These are phyloP conservation scores for Canavalia gladiata DNA, from an alignment of 306 rosid genomes.

Conservation along the genomic window DNA sequence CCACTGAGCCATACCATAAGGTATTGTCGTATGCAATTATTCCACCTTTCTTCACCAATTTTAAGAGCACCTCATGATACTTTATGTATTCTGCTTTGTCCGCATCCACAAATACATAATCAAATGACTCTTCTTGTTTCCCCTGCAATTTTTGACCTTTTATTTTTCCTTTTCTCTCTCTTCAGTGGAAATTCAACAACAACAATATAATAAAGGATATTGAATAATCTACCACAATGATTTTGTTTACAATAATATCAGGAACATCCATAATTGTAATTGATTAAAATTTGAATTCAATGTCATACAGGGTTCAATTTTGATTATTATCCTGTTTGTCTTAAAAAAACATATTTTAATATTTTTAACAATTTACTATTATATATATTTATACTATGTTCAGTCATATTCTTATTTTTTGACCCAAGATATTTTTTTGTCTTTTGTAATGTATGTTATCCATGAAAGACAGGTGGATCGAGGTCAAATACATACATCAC, in stretches of 20 bases:
- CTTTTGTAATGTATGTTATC: too few species aligned
- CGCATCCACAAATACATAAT: constrained; percentile 74
- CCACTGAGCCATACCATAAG: constrained; percentile 65
- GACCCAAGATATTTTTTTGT: too few species aligned
- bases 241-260: not conserved
- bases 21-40: constrained; percentile 72
- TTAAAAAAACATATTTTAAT: too few species aligned
- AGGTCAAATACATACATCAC: too few species aligned
- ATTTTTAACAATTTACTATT: too few species aligned
- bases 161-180: not conserved
- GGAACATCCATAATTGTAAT: not conserved
- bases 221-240: not conserved
- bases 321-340: too few species aligned
- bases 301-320: too few species aligned
- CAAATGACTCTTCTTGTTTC: constrained; percentile 57
- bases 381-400: too few species aligned
- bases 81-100: constrained; percentile 50
- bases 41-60: constrained; percentile 65
- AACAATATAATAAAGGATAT: not conserved
- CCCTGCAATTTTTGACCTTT: constrained; percentile 28
- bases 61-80: constrained; percentile 64
- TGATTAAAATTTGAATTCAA: not conserved
- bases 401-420: too few species aligned
- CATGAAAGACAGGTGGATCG: too few species aligned
- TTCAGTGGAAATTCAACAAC: not conserved